Conservation (phyloP, 2,329 filamentous ascomycete genomes). For the Fusarium pilosicola region DNA sequence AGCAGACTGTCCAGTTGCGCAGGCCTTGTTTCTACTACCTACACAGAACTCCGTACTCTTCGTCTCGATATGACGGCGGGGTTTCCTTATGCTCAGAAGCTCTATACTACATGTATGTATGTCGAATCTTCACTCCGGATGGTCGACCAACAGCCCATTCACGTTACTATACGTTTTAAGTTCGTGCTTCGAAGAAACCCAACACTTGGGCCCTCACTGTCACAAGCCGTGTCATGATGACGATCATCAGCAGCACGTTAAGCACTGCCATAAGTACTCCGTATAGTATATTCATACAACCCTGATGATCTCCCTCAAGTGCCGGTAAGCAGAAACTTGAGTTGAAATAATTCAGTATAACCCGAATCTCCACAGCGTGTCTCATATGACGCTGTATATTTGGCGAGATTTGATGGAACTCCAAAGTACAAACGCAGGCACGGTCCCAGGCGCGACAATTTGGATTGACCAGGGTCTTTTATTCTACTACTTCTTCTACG, state of each 20-base stretch:
- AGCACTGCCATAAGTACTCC: not conserved
- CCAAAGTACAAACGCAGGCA: not conserved
- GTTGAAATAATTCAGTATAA: not conserved
- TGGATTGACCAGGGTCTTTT: slow-evolving; percentile 4
- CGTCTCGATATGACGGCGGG: not conserved
- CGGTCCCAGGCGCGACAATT: slow-evolving; percentile 22
- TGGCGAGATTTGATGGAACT: slow-evolving; percentile 33
- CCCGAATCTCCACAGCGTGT: not conserved
- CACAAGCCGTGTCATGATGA: slow-evolving; percentile 6
- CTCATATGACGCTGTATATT: slow-evolving; percentile 27
- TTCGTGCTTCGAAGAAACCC: not conserved
- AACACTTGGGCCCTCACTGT: not conserved
- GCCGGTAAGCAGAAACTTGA: not conserved
- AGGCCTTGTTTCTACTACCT: not conserved
- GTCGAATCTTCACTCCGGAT: not conserved
- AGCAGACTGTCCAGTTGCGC: not conserved
- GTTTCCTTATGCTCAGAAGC: not conserved
- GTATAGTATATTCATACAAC: not conserved
- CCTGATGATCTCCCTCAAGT: not conserved
- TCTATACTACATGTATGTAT: not conserved
- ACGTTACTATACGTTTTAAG: not conserved
- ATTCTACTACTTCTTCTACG: slow-evolving; percentile 27
- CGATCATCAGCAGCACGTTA: not conserved
- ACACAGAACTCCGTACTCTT: not conserved
- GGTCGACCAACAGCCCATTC: not conserved